Base-by-base conservation (phyloP, 139 green algal species). In the Chlorella sp. region DNA sequence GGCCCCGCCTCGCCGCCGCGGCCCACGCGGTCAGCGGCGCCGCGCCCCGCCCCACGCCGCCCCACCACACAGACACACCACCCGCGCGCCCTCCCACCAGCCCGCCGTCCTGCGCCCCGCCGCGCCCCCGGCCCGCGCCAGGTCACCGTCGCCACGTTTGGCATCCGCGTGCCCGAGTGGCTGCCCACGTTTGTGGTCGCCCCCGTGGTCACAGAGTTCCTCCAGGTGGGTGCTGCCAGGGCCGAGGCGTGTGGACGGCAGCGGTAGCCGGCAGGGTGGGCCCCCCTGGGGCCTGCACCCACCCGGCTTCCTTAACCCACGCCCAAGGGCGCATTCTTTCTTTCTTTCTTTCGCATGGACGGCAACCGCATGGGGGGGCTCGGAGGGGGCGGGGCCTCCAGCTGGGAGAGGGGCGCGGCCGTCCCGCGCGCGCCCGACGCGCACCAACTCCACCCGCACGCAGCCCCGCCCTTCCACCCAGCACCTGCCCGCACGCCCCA, bases 91-190 rank as follows among this genome's bases (percentile, higher is more conserved):
- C 36, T 5, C 38, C 62, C 27, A 38, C 36, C 29, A 33, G 60
- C 53, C 53, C 35, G 53, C 53, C 12, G 31, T 25, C 53, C 53
- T 60, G 51, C 51, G 27, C 11, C 27, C 53, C 53, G 29, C 35
- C 2, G 53, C 2, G 27, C 36, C 62, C 62, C 35, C 4, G 36
- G 38, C 38, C 19, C 38, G 14, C 11, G 21, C 29, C 68, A 75
- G 68, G 68, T 75, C 11, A 35, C 66, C 11, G 79, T 51, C 31
- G 46, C 31, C 25, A 80, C 73, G 27, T 73, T 84, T 65, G 79
- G 79, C 33, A 12, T 84, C 11, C 51, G 71, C 29, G 40, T 33
- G 14, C 43, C 72, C 31, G 15, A 23, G 0, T 84, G 66, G 65
- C 64, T 84, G 29, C 79, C 79, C 42, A 43, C 51, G 2, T 59